These are phyloP conservation scores for Trichoderma cornu-damae DNA, from an alignment of 2,329 filamentous ascomycete species.

Conservation along the genomic window DNA sequence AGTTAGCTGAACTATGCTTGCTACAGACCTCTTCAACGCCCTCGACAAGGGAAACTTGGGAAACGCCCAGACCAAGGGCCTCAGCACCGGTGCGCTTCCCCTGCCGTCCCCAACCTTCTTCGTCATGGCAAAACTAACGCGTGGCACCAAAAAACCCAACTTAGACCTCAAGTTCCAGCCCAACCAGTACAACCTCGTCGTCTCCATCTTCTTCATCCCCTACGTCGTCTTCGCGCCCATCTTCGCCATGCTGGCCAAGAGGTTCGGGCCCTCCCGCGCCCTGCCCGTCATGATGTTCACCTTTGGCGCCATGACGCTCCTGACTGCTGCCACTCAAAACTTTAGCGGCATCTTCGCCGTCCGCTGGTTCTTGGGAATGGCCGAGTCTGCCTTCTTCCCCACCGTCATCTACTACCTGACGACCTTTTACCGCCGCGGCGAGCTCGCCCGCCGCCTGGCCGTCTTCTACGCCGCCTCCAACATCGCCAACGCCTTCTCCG, in stretches of 20 bases:
- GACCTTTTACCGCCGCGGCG: slow-evolving; percentile 46
- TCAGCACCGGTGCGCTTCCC: slow-evolving; percentile 31
- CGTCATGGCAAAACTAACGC: neutral
- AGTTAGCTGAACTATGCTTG: neutral
- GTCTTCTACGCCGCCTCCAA: slow-evolving; percentile 73
- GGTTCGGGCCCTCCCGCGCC: slow-evolving; percentile 60
- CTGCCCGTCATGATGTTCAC: slow-evolving; percentile 67
- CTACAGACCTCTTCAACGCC: slow-evolving; percentile 42
- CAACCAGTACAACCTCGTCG: slow-evolving; percentile 64
- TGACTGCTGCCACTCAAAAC: slow-evolving; percentile 47
- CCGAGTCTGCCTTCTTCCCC: slow-evolving; percentile 52
- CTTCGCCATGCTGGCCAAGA: slow-evolving; percentile 60
- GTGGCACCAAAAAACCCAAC: neutral
- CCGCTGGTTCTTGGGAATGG: slow-evolving; percentile 49
- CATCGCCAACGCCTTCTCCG: slow-evolving; percentile 58
- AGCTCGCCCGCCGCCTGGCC: slow-evolving; percentile 45
- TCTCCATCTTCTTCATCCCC: slow-evolving; percentile 71
- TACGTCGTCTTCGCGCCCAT: slow-evolving; percentile 65
- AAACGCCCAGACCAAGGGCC: slow-evolving; percentile 53
- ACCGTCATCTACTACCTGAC: slow-evolving; percentile 50
- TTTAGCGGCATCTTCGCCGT: slow-evolving; percentile 48
- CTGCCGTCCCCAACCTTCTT: neutral
- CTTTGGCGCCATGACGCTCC: slow-evolving; percentile 63
- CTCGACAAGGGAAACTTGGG: slow-evolving; percentile 42
- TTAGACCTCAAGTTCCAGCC: slow-evolving; percentile 47